Conservation (phyloP, 441 rosid genomes). For the Populus tomentosa region DNA sequence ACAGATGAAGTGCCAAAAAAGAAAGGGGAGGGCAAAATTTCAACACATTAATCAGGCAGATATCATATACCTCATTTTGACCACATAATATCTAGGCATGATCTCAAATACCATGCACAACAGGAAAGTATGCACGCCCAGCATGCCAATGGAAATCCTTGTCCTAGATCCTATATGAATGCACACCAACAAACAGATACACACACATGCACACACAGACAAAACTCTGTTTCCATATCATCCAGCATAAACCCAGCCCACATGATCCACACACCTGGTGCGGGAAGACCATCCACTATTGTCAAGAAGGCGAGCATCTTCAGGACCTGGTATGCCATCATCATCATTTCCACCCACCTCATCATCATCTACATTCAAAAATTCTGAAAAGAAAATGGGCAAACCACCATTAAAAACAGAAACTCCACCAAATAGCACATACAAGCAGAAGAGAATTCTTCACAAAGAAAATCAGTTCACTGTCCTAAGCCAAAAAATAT, state of each 20-base stretch:
- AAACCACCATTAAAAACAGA: neutral
- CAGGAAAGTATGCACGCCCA: neutral
- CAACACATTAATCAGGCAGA: neutral
- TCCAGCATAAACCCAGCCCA: slow-evolving; percentile 4
- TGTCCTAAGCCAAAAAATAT: neutral
- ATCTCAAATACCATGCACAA: neutral
- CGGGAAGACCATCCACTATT: slow-evolving; percentile 99
- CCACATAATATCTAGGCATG: neutral
- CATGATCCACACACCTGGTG: slow-evolving; percentile 52
- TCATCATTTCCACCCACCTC: slow-evolving; percentile 68
- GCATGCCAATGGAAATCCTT: neutral
- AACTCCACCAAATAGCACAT: neutral
- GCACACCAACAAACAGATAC: neutral
- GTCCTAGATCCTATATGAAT: neutral
- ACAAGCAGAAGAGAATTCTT: neutral
- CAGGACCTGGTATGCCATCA: slow-evolving; percentile 45
- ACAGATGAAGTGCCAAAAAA: neutral
- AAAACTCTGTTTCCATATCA: neutral
- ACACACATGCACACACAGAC: neutral
- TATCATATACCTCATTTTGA: neutral
- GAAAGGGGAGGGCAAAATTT: neutral
- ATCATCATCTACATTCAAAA: slow-evolving; percentile 88
- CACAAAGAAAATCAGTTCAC: neutral
- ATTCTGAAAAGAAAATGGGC: slow-evolving; percentile 42
- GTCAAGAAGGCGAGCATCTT: slow-evolving; percentile 66